Base-by-base conservation (phyloP, 2,329 filamentous ascomycete species). In the Aspergillus glaucus region DNA sequence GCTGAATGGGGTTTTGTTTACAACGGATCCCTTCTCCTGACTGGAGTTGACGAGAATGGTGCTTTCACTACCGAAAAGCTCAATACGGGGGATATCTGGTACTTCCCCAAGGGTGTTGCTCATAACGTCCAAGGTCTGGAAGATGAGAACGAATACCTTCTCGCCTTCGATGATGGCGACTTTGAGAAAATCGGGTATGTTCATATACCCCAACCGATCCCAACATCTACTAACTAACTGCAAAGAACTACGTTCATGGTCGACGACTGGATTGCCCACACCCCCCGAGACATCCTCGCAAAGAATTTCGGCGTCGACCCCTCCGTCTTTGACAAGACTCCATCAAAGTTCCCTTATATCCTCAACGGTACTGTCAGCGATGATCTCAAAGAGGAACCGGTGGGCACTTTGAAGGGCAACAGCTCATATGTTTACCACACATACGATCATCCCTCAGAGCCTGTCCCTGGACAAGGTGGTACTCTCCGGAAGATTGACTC, bases 181-280 rank as follows among this genome's bases (percentile, higher is more conserved):
- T 87, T 86, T 59, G 82, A 86, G 59, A 77, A 76, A 45, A 69
- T 77, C 26, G 81, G 80, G 75, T 81, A 62, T 50, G 72, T 57
- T 3, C 5, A 17, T 10, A n/a, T 41, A 8, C 6, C 15, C 3
- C 12, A 21, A 17, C 48, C 17, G 19, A 43, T 32, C 19, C 26
- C 28, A 39, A 2, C 15, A 17, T 40, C 3, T 7, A 37, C 34
- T 37, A 5, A 37, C 5, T 5, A 50, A 21, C 22, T 1, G 4
- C 12, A 30, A 15, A 79, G 80, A n/a, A 85, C 81, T 0, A 86
- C 84, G 0, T 87, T 87, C 73, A 85, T 82, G 68, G 74, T 87
- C 21, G 82, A 84, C 53, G 84, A 87, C 68, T 87, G 84, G 84
- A 74, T 87, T 32, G 70, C 77, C 0, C 83, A 86, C 60, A 87